Evolutionary conservation across 2,329 filamentous ascomycete species (phyloP), one percentile per base, ranked within the genome.

Genomic region (Phoma sp.): DNA sequence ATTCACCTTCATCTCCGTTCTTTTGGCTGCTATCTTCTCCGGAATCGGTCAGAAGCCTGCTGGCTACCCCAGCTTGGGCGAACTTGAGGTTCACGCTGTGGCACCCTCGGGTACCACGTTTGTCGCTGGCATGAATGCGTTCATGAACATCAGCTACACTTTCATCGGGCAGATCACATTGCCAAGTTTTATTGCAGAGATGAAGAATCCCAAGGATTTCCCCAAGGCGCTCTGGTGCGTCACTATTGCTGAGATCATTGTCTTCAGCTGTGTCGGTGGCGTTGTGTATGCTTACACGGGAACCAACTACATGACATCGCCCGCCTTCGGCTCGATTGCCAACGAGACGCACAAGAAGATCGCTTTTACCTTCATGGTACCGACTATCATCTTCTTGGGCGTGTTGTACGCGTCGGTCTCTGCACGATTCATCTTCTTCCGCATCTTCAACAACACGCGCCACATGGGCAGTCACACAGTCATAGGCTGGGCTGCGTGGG

Each of bases 91-190:
- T 5, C 85, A 86, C 0, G 86, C 86, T 0, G 71, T 93, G 18
- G 89, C 92, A 0, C 75, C 86, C 2, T 74, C 80, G 2, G 85
- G 87, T 14, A 96, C 91, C 0, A 89, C 89, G 0, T 96, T 96
- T 64, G 90, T 96, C 3, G 79, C 83, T 2, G 92, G 88, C 22
- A 88, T 96, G 82, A 91, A 87, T 47, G 93, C 93, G 0, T 96
- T 96, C 76, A 82, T 97, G 73, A 97, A 97, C 76, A 97, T 97
- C 70, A 91, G 88, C 76, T 97, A 96, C 73, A 96, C 93, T 0
- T 96, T 97, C 71, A 96, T 97, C 63, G 93, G 93, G 0, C 93
- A 97, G 72, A 96, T 96, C 66, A 96, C 93, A 0, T 82, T 97
- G 11, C 93, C 93, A 0, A 93, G 89, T 64, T 97, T 97, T 78